These are phyloP conservation scores for Cladochytrium tenue DNA, from an alignment of 371 early-diverging fungal species.

Conservation along the genomic window DNA sequence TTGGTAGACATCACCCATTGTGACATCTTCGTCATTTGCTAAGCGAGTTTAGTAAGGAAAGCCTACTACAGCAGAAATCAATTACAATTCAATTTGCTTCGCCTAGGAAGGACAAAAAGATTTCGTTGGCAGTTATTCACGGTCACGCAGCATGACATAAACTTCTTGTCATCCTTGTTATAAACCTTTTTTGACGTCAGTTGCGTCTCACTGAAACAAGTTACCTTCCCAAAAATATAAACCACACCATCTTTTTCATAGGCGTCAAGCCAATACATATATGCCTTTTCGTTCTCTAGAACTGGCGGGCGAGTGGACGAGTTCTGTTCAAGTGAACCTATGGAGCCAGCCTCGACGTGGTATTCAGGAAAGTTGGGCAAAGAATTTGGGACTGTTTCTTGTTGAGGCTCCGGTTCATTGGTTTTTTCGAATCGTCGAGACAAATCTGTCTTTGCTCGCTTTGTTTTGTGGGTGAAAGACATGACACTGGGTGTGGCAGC, in stretches of 20 bases:
- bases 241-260: slow-evolving; percentile 79
- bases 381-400: slow-evolving; percentile 6
- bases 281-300: slow-evolving; percentile 63
- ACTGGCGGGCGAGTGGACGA: slow-evolving; percentile 29
- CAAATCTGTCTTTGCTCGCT: neutral
- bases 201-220: slow-evolving; percentile 3
- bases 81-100: slow-evolving; percentile 53
- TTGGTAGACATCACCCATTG: slow-evolving; percentile 65
- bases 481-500: neutral
- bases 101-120: slow-evolving; percentile 83
- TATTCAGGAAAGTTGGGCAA: neutral
- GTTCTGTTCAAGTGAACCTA: neutral
- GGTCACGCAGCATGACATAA: slow-evolving; percentile 79
- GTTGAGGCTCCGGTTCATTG: slow-evolving; percentile 6
- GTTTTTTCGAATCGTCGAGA: neutral
- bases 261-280: slow-evolving; percentile 88
- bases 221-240: slow-evolving; percentile 91
- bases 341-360: neutral
- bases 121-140: slow-evolving; percentile 84
- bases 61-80: neutral
- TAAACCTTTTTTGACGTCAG: slow-evolving; percentile 16
- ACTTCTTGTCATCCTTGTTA: slow-evolving; percentile 41
- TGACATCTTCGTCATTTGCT: slow-evolving; percentile 42
- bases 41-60: neutral
- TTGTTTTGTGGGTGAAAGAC: neutral